A percentile compares a stretch with the other conserved stretches of the same genome.
phyloP scores from a whole-genome alignment of 192 early-diverging fungal genomes.

The Spizellomyces punctatus region DNA sequence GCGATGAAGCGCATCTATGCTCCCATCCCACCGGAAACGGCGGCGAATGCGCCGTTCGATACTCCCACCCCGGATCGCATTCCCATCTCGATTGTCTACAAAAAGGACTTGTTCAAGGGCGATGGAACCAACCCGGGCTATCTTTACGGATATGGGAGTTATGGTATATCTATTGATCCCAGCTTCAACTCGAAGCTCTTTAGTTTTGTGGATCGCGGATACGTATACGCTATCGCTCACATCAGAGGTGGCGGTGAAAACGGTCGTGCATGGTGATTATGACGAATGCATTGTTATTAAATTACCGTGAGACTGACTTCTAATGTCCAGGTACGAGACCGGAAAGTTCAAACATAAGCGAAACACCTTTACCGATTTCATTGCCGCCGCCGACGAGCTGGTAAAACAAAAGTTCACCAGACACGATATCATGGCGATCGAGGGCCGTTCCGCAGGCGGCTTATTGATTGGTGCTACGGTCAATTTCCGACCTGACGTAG shows the following conservation, averaged over 20 bases:
- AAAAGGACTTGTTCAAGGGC: slow-evolving; percentile 36
- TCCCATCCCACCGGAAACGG: slow-evolving; percentile 32
- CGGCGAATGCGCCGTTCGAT: slow-evolving; percentile 41
- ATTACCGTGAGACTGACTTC: too few species aligned
- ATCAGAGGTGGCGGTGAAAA: slow-evolving; percentile 49
- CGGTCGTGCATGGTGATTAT: slow-evolving; percentile 29
- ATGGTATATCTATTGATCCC: slow-evolving; percentile 41
- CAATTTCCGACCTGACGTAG: slow-evolving; percentile 46
- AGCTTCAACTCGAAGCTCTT: slow-evolving; percentile 29
- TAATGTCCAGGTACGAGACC: slow-evolving; percentile 35
- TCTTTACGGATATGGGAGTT: slow-evolving; percentile 50
- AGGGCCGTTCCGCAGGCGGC: slow-evolving; percentile 52
- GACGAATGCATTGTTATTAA: too few species aligned
- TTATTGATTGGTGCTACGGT: slow-evolving; percentile 51
- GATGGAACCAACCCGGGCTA: slow-evolving; percentile 44
- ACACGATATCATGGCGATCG: slow-evolving; percentile 43
- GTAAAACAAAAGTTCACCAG: slow-evolving; percentile 36
- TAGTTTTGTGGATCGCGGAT: slow-evolving; percentile 46
- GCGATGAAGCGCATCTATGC: slow-evolving; percentile 35
- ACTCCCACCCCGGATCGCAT: slow-evolving; percentile 44
- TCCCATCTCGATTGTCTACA: slow-evolving; percentile 50
- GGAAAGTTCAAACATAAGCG: slow-evolving; percentile 55
- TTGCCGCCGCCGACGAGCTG: slow-evolving; percentile 44
- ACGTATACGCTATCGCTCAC: slow-evolving; percentile 47
- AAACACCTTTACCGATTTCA: slow-evolving; percentile 57